A percentile compares a stretch with the other conserved stretches of the same genome.
These are phyloP conservation scores for Brasilioporus rufonigricans DNA, from an alignment of 768 basidiomycete species.

Conservation along the genomic window DNA sequence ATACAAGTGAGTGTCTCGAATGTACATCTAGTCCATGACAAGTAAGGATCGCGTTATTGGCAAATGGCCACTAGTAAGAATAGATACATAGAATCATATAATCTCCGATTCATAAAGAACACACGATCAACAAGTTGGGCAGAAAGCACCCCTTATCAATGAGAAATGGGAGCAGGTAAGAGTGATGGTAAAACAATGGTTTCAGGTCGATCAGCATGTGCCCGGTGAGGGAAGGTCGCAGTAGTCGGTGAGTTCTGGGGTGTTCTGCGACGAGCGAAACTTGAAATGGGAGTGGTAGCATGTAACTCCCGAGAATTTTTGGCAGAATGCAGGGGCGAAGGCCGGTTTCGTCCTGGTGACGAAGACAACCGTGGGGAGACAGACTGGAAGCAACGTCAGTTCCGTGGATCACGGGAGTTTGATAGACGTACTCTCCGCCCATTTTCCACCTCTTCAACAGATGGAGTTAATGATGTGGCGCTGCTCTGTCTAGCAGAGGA, in stretches of 20 bases:
- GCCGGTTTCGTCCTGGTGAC: constrained; percentile 42
- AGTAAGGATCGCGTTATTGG: constrained; percentile 15
- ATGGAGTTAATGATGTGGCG: constrained; percentile 35
- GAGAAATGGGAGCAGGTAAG: constrained; percentile 36
- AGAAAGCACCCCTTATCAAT: constrained; percentile 12
- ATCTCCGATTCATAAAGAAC: not conserved
- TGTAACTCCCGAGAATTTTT: constrained; percentile 54
- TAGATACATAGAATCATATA: not conserved
- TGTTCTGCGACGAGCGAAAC: constrained; percentile 76
- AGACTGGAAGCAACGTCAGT: constrained; percentile 28
- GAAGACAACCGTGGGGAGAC: constrained; percentile 38
- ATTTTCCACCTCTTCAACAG: constrained; percentile 25
- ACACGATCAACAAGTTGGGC: not conserved
- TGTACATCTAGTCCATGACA: constrained; percentile 20
- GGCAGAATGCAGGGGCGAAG: constrained; percentile 44
- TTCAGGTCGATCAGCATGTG: constrained; percentile 31
- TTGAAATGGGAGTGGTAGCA: constrained; percentile 74
- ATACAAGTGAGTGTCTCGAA: constrained; percentile 31
- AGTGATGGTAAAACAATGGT: constrained; percentile 54
- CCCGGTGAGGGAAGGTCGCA: constrained; percentile 52
- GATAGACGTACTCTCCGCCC: constrained; percentile 36
- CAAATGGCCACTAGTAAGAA: not conserved
- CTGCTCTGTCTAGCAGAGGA: constrained; percentile 46
- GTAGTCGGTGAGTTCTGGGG: constrained; percentile 72
- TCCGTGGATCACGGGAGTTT: constrained; percentile 31